A percentile compares a stretch with the other conserved stretches of the same genome.
phyloP scores from a whole-genome alignment of 2,329 filamentous ascomycete species.

The Stemphylium lycopersici region DNA sequence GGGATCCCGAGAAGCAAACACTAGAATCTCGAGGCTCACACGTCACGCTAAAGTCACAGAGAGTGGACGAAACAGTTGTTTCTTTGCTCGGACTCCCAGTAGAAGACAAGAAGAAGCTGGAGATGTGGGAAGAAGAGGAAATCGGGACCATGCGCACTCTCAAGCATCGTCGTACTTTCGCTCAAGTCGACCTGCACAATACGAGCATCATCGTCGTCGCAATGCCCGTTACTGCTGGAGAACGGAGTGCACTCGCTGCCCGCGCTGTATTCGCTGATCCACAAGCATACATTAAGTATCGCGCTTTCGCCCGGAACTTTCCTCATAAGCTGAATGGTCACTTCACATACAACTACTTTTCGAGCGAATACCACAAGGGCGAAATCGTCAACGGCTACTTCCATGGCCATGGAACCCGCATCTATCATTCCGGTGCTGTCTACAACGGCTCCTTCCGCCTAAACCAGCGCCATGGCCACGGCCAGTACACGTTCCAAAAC shows the following conservation, averaged over 20 bases:
- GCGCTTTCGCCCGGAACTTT: conserved; percentile 51
- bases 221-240: conserved; percentile 34
- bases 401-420: conserved; percentile 62
- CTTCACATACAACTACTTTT: conserved; percentile 61
- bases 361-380: conserved; percentile 63
- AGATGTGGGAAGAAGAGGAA: conserved; percentile 59
- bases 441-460: conserved; percentile 63
- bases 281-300: conserved; percentile 53
- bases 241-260: conserved; percentile 37
- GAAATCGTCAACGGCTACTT: conserved; percentile 53
- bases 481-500: conserved; percentile 67
- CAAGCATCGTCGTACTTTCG: conserved; percentile 42
- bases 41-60: conserved; percentile 37
- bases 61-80: conserved; percentile 43
- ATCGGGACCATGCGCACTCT: conserved; percentile 34
- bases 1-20: conserved; percentile 44
- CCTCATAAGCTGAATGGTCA: conserved; percentile 51
- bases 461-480: conserved; percentile 61
- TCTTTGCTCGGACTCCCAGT: conserved; percentile 36
- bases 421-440: conserved; percentile 60
- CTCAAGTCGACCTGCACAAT: conserved; percentile 40
- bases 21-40: conserved; percentile 44
- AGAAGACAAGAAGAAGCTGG: conserved; percentile 50
- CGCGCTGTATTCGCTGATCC: conserved; percentile 45
- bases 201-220: conserved; percentile 43